Conservation (phyloP, 140 eudicot species). For the Ambrosia hybrid region DNA sequence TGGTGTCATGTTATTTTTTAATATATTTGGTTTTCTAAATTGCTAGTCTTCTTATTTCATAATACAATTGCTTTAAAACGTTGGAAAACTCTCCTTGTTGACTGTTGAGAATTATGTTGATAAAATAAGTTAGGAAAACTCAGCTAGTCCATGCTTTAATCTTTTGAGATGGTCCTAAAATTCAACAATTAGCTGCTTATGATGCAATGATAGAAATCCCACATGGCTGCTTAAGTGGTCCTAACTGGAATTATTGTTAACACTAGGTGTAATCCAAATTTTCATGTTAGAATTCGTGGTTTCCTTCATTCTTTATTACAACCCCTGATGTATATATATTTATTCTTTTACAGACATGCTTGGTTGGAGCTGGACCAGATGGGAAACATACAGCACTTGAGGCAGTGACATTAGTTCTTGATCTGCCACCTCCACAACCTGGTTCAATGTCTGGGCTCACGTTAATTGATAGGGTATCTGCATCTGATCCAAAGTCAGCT, state of each 20-base stretch:
- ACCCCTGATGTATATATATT: not conserved
- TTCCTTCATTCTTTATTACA: not conserved
- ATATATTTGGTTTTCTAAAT: not conserved
- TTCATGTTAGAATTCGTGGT: not conserved
- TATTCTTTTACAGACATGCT: slow-evolving; percentile 62
- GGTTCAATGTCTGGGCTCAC: slow-evolving; percentile 84
- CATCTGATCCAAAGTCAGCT: slow-evolving; percentile 96
- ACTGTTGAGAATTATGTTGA: not conserved
- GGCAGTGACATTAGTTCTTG: slow-evolving; percentile 97
- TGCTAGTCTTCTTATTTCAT: not conserved
- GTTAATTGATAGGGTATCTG: slow-evolving; percentile 78
- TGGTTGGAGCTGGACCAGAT: slow-evolving; percentile 99
- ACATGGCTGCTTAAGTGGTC: not conserved
- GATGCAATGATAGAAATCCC: slow-evolving; percentile 6
- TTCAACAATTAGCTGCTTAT: slow-evolving; percentile 11
- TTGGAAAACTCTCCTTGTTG: slow-evolving; percentile 2
- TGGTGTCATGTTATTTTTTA: not conserved
- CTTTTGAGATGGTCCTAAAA: not conserved
- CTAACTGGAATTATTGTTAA: not conserved
- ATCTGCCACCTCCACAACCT: slow-evolving; percentile 98
- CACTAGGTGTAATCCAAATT: not conserved
- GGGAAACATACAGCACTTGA: slow-evolving; percentile 97
- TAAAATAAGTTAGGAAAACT: slow-evolving; percentile 9
- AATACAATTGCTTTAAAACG: not conserved
- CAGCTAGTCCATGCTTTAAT: not conserved